Percentiles rank a stretch among this genome's conserved stretches.
phyloP scores from a whole-genome alignment of 2,329 filamentous ascomycete genomes.

The Penicillium thymicola region DNA sequence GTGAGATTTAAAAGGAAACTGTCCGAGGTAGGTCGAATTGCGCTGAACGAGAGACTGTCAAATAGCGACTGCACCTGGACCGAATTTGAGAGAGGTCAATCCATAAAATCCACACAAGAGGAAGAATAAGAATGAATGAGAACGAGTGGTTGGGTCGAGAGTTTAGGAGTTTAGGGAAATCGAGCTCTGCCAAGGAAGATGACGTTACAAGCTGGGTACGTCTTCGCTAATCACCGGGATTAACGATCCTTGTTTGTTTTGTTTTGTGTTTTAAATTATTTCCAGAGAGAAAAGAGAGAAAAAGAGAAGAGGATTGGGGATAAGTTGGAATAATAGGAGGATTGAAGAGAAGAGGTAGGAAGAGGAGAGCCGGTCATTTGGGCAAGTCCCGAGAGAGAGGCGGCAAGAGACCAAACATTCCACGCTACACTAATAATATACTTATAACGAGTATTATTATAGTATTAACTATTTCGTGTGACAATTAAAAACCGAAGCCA shows the following conservation, averaged over 20 bases:
- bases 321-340: neutral
- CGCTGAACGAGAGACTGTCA: conserved; percentile 9
- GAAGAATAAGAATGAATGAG: conserved; percentile 5
- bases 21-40: neutral
- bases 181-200: conserved; percentile 5
- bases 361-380: neutral
- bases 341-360: neutral
- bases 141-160: neutral
- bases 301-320: neutral
- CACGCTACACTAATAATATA: neutral
- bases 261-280: neutral
- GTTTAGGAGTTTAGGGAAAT: neutral
- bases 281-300: neutral
- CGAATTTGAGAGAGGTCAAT: conserved; percentile 10
- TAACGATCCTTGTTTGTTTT: neutral
- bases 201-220: conserved; percentile 2
- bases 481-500: neutral
- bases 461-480: neutral
- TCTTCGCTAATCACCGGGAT: conserved; percentile 1
- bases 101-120: conserved; percentile 11
- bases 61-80: conserved; percentile 1
- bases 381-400: neutral
- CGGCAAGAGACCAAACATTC: neutral
- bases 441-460: neutral
- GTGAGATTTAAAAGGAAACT: conserved; percentile 15